Base-by-base conservation (phyloP, 306 rosid species). In the Pachyrhizus erosus region DNA sequence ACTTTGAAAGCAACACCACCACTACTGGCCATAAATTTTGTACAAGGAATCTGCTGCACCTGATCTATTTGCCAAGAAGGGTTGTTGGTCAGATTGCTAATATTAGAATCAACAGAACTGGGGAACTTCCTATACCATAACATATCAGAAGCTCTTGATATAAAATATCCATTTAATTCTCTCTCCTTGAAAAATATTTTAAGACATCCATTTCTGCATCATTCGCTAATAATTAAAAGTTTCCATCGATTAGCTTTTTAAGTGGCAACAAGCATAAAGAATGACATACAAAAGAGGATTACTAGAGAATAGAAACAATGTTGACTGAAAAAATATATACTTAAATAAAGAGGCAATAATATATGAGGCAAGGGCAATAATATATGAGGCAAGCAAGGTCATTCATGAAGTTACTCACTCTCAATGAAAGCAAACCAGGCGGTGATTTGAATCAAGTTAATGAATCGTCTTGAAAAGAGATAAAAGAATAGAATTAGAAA, bases 121-220 rank as follows among this genome's bases (percentile, higher is more conserved):
- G 42, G 27, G 68, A 77, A 74, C 70, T 88, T 86, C 69, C 80
- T 86, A 82, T 20, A 88, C 98, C 98, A 94, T 61, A 92, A 79
- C 84, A 94, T 78, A 88, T 94, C 97, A 69, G 91, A 84, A 88
- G 87, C 86, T 83, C 87, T 91, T 45, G 97, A 88, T 58, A 94
- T 77, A 79, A 94, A 87, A 87, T 94, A 97, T 9, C 94, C 92
- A 9, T 80, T 92, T 60, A 83, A 76, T 77, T 91, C 86, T 78
- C 97, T 90, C 70, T 94, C 97, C 86, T 89, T 79, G 3, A 94
- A 85, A 89, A 90, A 94, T 3, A 77, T 84, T 87, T 86, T 73
- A 94, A 74, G 80, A 88, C 91, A 57, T 94, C 97, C 75, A 88
- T 89, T 3, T 92, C 91, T 1, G 46, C 89, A 81, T 82, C 92